Percentiles rank a stretch among this genome's conserved stretches.
Conservation (phyloP, 2,329 filamentous ascomycete genomes). For the Claviceps pusilla region DNA sequence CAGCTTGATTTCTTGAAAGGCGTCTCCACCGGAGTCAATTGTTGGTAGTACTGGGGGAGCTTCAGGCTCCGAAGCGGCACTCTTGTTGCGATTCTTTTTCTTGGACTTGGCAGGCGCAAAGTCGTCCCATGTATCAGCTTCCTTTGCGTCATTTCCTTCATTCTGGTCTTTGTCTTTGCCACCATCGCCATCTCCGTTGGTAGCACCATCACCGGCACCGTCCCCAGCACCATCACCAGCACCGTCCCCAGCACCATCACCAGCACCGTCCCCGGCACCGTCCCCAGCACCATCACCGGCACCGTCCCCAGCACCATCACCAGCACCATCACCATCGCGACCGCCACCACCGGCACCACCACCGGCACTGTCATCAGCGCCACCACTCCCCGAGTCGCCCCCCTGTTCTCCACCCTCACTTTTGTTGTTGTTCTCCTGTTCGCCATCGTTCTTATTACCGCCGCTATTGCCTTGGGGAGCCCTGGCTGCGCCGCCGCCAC, state of each 20-base stretch:
- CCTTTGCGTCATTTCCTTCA: constrained; percentile 23
- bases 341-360: constrained; percentile 1
- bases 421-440: background rate
- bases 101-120: constrained; percentile 19
- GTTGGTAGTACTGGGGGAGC: constrained; percentile 14
- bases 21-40: constrained; percentile 29
- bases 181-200: constrained; percentile 1
- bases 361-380: constrained; percentile 4
- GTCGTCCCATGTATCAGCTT: constrained; percentile 19
- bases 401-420: background rate
- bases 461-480: constrained; percentile 4
- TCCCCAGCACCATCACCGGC: constrained; percentile 3
- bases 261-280: background rate
- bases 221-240: constrained; percentile 1
- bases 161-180: constrained; percentile 15
- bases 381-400: background rate
- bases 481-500: constrained; percentile 2
- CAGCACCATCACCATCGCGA: constrained; percentile 2
- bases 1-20: constrained; percentile 54
- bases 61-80: constrained; percentile 13
- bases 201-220: constrained; percentile 4
- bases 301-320: constrained; percentile 1
- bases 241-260: constrained; percentile 4
- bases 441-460: constrained; percentile 2
- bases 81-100: constrained; percentile 24